phyloP scores from a whole-genome alignment of 495 filamentous ascomycete species.

The Penicillium subrubescens region DNA sequence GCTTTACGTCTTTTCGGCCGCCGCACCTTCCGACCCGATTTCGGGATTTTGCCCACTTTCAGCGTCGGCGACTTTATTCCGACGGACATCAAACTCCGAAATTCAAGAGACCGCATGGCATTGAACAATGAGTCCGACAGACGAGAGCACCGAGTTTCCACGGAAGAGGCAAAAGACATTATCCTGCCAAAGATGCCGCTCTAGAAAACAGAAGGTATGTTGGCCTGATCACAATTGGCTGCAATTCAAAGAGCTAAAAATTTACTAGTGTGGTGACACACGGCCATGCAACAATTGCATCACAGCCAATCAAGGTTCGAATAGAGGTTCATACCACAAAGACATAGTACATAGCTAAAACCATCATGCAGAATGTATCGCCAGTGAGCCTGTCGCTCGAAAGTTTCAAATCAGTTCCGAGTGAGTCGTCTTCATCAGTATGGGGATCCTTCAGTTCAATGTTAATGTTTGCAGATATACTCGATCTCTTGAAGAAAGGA shows the following conservation, averaged over 20 bases:
- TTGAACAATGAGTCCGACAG: not conserved
- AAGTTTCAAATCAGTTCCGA: slow-evolving; percentile 10
- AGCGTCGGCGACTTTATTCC: not conserved
- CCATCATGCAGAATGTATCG: slow-evolving; percentile 13
- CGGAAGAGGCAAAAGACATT: slow-evolving; percentile 15
- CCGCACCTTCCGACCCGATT: not conserved
- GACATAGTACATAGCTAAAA: not conserved
- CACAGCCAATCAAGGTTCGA: slow-evolving; percentile 12
- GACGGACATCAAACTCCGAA: slow-evolving; percentile 8
- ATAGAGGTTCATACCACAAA: not conserved
- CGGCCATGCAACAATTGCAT: slow-evolving; percentile 21
- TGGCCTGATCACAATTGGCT: not conserved
- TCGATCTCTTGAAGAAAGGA: slow-evolving; percentile 14
- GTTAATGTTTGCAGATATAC: slow-evolving; percentile 8
- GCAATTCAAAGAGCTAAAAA: not conserved
- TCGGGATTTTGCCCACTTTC: not conserved
- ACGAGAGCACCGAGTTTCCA: not conserved
- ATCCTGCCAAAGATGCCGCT: slow-evolving; percentile 20
- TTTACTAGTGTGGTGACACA: slow-evolving; percentile 11
- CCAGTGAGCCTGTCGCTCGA: slow-evolving; percentile 12
- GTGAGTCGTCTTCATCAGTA: not conserved
- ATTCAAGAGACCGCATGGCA: not conserved
- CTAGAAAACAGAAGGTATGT: slow-evolving; percentile 21
- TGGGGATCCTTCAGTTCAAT: not conserved
- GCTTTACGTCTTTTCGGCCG: not conserved